phyloP scores from a whole-genome alignment of 257 asterid genomes.

The Ilex asprella region DNA sequence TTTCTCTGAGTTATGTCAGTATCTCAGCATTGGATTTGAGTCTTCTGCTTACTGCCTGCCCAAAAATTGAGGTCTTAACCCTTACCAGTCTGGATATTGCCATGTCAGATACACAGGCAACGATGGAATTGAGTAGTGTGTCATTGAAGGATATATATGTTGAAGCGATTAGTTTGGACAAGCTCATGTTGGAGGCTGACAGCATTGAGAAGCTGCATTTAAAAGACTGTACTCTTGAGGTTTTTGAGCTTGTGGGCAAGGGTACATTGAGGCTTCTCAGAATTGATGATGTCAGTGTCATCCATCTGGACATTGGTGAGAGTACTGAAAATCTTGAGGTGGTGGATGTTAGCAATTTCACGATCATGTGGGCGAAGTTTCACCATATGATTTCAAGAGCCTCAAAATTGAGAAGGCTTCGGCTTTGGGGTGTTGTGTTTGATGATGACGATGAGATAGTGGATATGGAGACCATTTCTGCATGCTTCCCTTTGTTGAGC shows the following conservation, averaged over 20 bases:
- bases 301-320: conserved; percentile 88
- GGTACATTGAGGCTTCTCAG: conserved; percentile 59
- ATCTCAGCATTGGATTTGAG: conserved; percentile 75
- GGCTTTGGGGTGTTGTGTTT: conserved; percentile 89
- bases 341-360: conserved; percentile 87
- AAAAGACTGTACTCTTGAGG: conserved; percentile 84
- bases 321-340: conserved; percentile 71
- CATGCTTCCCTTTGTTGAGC: conserved; percentile 65
- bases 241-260: conserved; percentile 75
- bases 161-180: conserved; percentile 84
- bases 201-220: conserved; percentile 73
- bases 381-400: conserved; percentile 83
- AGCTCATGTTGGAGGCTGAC: conserved; percentile 75
- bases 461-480: conserved; percentile 76
- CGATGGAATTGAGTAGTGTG: conserved; percentile 65
- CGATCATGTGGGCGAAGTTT: conserved; percentile 87
- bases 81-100: conserved; percentile 66
- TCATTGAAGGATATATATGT: conserved; percentile 67
- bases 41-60: conserved; percentile 68
- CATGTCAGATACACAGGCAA: conserved; percentile 80
- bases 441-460: conserved; percentile 89
- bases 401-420: conserved; percentile 54
- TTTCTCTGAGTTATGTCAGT: conserved; percentile 67
- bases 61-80: conserved; percentile 50
- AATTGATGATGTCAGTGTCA: conserved; percentile 89